phyloP scores from a whole-genome alignment of 345 rosid genomes.

The Rubroshorea leprosula region DNA sequence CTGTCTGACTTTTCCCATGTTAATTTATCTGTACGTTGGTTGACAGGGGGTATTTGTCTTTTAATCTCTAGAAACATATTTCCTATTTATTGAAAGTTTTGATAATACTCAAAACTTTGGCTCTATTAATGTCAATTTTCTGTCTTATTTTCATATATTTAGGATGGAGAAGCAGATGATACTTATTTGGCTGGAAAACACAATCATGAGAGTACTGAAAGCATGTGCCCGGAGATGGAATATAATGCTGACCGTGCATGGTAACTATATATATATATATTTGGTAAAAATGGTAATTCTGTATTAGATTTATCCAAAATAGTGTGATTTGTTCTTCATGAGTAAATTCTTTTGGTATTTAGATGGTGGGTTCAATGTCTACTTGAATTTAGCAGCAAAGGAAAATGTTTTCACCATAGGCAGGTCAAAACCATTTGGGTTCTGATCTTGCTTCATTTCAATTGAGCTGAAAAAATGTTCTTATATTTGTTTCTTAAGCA shows the following conservation, averaged over 20 bases:
- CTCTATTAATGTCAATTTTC: neutral
- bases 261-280: conserved; percentile 28
- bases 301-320: too few relatives aligned
- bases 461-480: too few relatives aligned
- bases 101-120: neutral
- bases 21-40: too few relatives aligned
- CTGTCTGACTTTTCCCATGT: neutral
- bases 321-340: too few relatives aligned
- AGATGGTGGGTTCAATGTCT: too few relatives aligned
- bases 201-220: conserved; percentile 65
- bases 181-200: conserved; percentile 40
- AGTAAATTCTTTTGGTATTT: too few relatives aligned
- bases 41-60: too few relatives aligned
- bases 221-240: conserved; percentile 79
- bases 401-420: too few relatives aligned
- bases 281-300: too few relatives aligned
- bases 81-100: neutral
- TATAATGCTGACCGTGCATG: conserved; percentile 80
- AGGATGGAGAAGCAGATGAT: conserved; percentile 47
- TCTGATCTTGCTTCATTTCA: too few relatives aligned
- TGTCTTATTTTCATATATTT: conserved; percentile 7
- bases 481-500: neutral
- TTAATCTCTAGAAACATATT: neutral
- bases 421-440: too few relatives aligned
- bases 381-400: too few relatives aligned